Evolutionary conservation across 1,284 basidiomycete genomes (phyloP).

Genomic region (Rhodotorula mucilaginosa): DNA sequence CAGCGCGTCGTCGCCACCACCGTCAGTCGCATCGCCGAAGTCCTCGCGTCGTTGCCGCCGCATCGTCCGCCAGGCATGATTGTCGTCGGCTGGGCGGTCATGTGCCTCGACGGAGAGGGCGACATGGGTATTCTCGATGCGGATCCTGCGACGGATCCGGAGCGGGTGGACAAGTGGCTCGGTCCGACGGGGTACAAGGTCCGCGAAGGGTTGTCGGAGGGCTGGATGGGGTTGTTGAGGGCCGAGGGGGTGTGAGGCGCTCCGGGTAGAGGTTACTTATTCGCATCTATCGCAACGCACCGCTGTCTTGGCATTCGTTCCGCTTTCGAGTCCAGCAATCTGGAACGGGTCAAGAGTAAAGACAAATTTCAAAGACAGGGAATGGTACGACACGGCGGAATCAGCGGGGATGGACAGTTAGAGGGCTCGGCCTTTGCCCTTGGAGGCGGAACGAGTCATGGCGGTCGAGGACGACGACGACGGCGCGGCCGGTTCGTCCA

Average conservation of each 20-base stretch:
- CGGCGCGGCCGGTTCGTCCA: not conserved
- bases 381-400: not conserved
- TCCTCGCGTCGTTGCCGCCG: conserved; percentile 71
- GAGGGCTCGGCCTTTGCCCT: not conserved
- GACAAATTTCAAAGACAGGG: no score
- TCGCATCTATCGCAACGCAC: no score
- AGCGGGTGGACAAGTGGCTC: conserved; percentile 61
- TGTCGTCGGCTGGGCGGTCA: conserved; percentile 80
- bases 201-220: conserved; percentile 47
- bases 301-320: no score
- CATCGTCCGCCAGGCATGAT: conserved; percentile 96
- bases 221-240: conserved; percentile 43
- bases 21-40: conserved; percentile 66
- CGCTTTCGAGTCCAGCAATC: no score
- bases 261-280: no score
- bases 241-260: not conserved
- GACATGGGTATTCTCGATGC: conserved; percentile 55
- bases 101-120: conserved; percentile 57
- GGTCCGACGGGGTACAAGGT: conserved; percentile 59
- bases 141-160: conserved; percentile 41
- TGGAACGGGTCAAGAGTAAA: no score
- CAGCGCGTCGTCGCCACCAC: conserved; percentile 83
- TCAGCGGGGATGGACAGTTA: not conserved
- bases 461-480: not conserved
- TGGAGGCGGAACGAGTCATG: not conserved